Base-by-base conservation (phyloP, 768 basidiomycete species). In the Candolleomyces eurysporus region DNA sequence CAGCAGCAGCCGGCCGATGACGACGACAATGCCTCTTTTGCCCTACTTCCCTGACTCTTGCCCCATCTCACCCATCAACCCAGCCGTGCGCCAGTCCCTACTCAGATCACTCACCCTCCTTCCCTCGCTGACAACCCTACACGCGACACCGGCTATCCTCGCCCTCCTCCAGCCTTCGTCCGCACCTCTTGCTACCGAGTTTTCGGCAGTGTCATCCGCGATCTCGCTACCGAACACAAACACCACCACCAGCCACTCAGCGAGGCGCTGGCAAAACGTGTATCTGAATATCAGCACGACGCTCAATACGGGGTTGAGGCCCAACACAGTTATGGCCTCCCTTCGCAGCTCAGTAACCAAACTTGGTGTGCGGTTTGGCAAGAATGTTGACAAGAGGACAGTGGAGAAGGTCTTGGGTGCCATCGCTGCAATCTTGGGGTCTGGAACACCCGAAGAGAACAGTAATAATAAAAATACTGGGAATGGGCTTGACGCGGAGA, bases 331-430 rank as follows among this genome's bases (percentile, higher is more conserved):
- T n/a, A n/a, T n/a, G n/a, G n/a, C n/a, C n/a, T n/a, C n/a, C n/a
- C n/a, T n/a, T n/a, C n/a, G n/a, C n/a, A n/a, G n/a, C n/a, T n/a
- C n/a, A n/a, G n/a, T n/a, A n/a, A n/a, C n/a, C n/a, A n/a, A n/a
- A n/a, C n/a, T n/a, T n/a, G n/a, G n/a, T n/a, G n/a, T n/a, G 4
- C 65, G 68, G 7, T 82, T 83, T 61, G 70, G 74, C 1, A 67
- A 71, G 21, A 66, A 67, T 30, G 77, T 82, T 14, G 82, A 83
- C 63, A 69, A 72, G 59, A 70, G 82, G 46, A 77, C 80, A 11
- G 72, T 80, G 32, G 81, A 79, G 58, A 82, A 82, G 63, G 72
- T 80, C 7, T 58, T 83, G 40, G 74, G 74, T n/a, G 78, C 80
- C 4, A 76, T 73, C 2, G 77, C 76, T 40, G 72, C 73, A 5